phyloP scores from a whole-genome alignment of 192 early-diverging fungal genomes.

The Backusella tuberculispora region DNA sequence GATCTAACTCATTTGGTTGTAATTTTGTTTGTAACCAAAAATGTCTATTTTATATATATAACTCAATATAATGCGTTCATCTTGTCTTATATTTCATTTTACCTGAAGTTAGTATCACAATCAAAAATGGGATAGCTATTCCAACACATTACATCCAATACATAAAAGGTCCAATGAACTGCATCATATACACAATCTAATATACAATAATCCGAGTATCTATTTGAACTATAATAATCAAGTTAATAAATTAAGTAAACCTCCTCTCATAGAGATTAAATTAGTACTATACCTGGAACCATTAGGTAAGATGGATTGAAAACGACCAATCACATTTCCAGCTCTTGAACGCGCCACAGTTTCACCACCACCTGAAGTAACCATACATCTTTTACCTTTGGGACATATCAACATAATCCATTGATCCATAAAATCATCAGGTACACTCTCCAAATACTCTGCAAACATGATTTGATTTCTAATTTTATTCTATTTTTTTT shows the following conservation, averaged over 20 bases:
- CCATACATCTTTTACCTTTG: constrained; percentile 59
- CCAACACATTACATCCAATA: constrained; percentile 66
- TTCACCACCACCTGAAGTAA: constrained; percentile 49
- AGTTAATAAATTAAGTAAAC: no score
- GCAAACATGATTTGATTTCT: constrained; percentile 65
- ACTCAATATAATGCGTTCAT: neutral
- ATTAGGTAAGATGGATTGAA: constrained; percentile 58
- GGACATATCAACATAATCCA: constrained; percentile 61
- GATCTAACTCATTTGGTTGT: constrained; percentile 52
- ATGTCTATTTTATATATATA: constrained; percentile 22
- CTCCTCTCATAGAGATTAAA: neutral
- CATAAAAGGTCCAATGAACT: constrained; percentile 53
- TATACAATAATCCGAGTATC: constrained; percentile 60
- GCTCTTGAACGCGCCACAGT: constrained; percentile 41
- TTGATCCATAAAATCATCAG: constrained; percentile 49
- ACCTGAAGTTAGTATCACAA: constrained; percentile 64
- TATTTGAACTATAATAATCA: neutral
- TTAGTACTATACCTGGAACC: constrained; percentile 40
- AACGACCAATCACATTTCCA: constrained; percentile 45
- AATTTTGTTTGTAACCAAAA: constrained; percentile 54
- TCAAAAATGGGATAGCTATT: constrained; percentile 63
- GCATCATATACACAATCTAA: constrained; percentile 62
- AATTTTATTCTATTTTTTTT: neutral
- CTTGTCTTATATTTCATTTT: neutral
- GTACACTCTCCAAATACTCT: constrained; percentile 54